Base-by-base conservation (phyloP, 2,329 filamentous ascomycete species). In the Helotiales sp. region DNA sequence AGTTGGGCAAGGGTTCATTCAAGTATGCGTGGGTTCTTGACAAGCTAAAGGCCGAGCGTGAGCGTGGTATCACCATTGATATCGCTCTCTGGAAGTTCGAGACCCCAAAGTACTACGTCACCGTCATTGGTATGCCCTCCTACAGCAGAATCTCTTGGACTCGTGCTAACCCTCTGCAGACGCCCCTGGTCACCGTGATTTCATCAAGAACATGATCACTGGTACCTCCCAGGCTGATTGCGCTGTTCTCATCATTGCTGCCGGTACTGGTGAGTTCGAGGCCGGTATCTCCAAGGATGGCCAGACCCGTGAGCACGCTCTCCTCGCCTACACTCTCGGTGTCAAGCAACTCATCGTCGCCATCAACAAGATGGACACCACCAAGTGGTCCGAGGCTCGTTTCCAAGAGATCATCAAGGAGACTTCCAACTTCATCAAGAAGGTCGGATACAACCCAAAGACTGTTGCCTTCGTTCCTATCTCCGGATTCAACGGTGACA, bases 151-250 rank as follows among this genome's bases (percentile, higher is more conserved):
- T 6, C 37, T 30, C 55, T 55, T 59, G 61, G 17, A 26, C 11
- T 54, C 37, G 30, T 63, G 52, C 70, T 72, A 65, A 66, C 49
- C n/a, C 15, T 17, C 26, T 30, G 6, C 59, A 91, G 93, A 99
- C 82, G 96, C 96, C 84, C 96, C 96, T 81, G 96, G 96, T 86
- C 96, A 99, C 87, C 95, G 96, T 96, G 96, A 99, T 83, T 99
- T 98, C 90, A 98, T 99, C 93, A 99, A 99, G 95, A 99, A 98
- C 94, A 99, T 99, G 96, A 99, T 99, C 85, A 98, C 96, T 91
- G 96, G 96, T 94, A 98, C 96, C 82, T 99, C 96, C 85, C 96
- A 98, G 92, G 96, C 96, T 79, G 96, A 99, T 83, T 98, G 96
- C 87, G 96, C 96, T 81, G 93, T 99, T 84, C 94, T 99, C 89